phyloP scores from a whole-genome alignment of 208 protist genomes.

The Phytomonas serpens region DNA sequence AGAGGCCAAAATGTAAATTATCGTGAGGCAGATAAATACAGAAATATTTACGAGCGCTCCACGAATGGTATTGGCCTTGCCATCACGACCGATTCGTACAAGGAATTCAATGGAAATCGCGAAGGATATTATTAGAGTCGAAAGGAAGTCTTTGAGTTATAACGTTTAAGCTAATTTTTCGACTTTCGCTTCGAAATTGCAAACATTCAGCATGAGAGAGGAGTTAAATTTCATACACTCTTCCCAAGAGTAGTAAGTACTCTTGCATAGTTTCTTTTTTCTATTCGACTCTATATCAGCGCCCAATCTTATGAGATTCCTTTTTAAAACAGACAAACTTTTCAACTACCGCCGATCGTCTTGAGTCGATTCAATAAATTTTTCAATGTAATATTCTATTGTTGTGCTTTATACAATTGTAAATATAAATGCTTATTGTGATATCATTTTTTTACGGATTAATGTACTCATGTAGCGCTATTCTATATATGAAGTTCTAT shows the following conservation, averaged over 20 bases:
- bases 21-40: constrained; percentile 36
- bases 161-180: not conserved
- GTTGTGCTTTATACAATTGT: not conserved
- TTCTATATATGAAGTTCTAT: not conserved
- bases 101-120: constrained; percentile 27
- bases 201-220: not conserved
- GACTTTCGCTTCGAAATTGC: not conserved
- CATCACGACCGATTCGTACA: constrained; percentile 70
- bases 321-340: not conserved
- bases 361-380: not conserved
- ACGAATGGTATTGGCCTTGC: constrained; percentile 68
- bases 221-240: not conserved
- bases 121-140: not conserved
- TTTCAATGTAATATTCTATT: not conserved
- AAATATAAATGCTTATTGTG: not conserved
- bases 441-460: not conserved
- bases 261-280: not conserved
- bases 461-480: not conserved
- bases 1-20: constrained; percentile 48
- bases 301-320: not conserved
- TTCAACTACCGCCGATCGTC: not conserved
- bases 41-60: constrained; percentile 27
- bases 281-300: not conserved
- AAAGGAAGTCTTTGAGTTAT: not conserved
- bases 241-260: not conserved